Evolutionary conservation across 768 basidiomycete genomes (phyloP).

Genomic region (Glaciozyma antarctica): DNA sequence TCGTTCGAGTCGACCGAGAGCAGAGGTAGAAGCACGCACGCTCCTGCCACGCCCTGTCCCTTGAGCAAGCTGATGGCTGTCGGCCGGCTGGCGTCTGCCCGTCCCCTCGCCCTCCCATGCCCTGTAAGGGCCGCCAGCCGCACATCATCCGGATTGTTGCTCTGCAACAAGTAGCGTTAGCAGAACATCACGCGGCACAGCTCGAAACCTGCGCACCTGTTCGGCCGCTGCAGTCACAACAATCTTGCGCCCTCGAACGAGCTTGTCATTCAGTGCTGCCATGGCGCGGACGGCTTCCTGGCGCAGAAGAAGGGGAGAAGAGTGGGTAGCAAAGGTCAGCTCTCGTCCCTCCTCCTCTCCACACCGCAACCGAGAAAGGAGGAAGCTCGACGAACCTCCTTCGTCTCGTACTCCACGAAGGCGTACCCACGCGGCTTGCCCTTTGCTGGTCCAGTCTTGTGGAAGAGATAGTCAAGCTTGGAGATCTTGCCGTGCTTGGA

Average conservation of each 20-base stretch:
- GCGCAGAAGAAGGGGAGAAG: constrained; percentile 14
- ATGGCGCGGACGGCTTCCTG: constrained; percentile 81
- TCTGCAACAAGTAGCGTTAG: not conserved
- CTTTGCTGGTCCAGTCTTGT: constrained; percentile 76
- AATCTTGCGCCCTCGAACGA: constrained; percentile 75
- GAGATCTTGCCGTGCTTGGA: constrained; percentile 84
- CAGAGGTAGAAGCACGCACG: constrained; percentile 42
- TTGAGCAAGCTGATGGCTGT: constrained; percentile 85
- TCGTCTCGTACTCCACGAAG: constrained; percentile 72
- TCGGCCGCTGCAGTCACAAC: constrained; percentile 78
- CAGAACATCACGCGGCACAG: constrained; percentile 42
- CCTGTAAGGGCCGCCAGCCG: not conserved
- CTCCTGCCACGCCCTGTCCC: constrained; percentile 49
- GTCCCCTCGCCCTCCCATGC: not conserved
- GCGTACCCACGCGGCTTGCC: constrained; percentile 95
- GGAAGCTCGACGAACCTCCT: constrained; percentile 58
- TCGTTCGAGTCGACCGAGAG: no score
- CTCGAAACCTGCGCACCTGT: constrained; percentile 46
- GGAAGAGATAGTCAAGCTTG: constrained; percentile 88
- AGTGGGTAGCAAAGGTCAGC: constrained; percentile 4
- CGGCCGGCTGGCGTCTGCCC: constrained; percentile 51
- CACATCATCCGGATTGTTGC: not conserved
- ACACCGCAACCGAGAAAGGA: not conserved
- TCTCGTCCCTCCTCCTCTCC: not conserved
- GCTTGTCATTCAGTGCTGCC: constrained; percentile 60